Evolutionary conservation across 2,329 filamentous ascomycete species (phyloP).

Genomic region (Fusarium duplospermum): DNA sequence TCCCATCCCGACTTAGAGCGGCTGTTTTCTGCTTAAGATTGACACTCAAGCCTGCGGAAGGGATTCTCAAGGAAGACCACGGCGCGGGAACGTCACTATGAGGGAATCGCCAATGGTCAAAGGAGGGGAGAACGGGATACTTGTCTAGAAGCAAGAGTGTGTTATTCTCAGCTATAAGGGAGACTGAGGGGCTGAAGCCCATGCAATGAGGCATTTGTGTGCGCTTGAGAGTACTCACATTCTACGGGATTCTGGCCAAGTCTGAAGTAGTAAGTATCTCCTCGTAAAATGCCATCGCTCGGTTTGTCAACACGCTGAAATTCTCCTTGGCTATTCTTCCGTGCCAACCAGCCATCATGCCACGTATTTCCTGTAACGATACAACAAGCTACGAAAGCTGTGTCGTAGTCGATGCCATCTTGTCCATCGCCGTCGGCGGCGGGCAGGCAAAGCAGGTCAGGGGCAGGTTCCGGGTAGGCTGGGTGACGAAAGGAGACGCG

Average conservation of each 20-base stretch:
- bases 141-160: not conserved
- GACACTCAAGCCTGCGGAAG: not conserved
- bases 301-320: not conserved
- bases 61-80: not conserved
- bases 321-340: not conserved
- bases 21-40: not conserved
- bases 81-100: too few relatives aligned
- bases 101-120: not conserved
- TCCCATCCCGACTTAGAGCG: not conserved
- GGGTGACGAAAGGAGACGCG: not conserved
- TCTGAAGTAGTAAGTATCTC: not conserved
- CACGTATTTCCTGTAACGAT: not conserved
- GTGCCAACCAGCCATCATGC: not conserved
- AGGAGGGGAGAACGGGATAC: not conserved
- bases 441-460: not conserved
- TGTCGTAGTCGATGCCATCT: not conserved
- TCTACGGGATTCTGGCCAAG: not conserved
- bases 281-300: not conserved
- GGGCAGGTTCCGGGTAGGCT: not conserved
- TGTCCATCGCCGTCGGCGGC: not conserved
- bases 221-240: not conserved
- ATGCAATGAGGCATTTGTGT: not conserved
- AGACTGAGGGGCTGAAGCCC: not conserved
- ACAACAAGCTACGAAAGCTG: not conserved
- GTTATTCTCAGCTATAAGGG: not conserved